Conservation (phyloP, 768 basidiomycete genomes). For the Boletus edulis region DNA sequence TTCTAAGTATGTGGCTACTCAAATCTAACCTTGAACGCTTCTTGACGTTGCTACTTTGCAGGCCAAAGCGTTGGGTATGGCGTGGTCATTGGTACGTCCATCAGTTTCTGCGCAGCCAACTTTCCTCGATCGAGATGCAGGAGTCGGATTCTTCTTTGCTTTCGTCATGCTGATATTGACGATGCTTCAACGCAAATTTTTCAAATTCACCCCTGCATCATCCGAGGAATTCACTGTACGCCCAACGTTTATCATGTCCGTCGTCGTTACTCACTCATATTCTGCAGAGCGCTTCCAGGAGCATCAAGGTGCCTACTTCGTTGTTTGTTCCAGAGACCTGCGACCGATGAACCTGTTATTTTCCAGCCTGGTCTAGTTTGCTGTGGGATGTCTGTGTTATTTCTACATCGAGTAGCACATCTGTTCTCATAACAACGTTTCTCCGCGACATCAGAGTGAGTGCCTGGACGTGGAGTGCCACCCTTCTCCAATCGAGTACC, state of each 20-base stretch:
- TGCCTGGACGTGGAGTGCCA: constrained; percentile 59
- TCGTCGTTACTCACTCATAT: not conserved
- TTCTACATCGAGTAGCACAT: not conserved
- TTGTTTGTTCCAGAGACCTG: constrained; percentile 1
- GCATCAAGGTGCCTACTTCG: constrained; percentile 33
- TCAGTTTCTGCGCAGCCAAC: not conserved
- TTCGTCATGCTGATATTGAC: constrained; percentile 46
- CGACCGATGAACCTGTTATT: not conserved
- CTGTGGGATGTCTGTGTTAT: constrained; percentile 42
- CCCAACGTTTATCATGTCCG: not conserved
- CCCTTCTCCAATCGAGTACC: constrained; percentile 52
- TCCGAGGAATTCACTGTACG: constrained; percentile 51
- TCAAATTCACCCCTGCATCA: constrained; percentile 40
- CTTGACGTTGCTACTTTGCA: constrained; percentile 10
- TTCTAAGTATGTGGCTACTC: too few species aligned
- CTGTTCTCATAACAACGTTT: not conserved
- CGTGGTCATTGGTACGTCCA: constrained; percentile 42
- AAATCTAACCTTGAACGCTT: not conserved
- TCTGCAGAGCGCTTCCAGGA: constrained; percentile 42
- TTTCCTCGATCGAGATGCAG: constrained; percentile 18
- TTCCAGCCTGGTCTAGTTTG: constrained; percentile 47
- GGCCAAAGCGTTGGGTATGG: constrained; percentile 49
- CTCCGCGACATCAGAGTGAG: constrained; percentile 35
- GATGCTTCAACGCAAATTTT: constrained; percentile 34
- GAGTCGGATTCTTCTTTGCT: constrained; percentile 52